Evolutionary conservation across 1,284 basidiomycete species (phyloP).

Genomic region (Ganoderma leucocontextum): DNA sequence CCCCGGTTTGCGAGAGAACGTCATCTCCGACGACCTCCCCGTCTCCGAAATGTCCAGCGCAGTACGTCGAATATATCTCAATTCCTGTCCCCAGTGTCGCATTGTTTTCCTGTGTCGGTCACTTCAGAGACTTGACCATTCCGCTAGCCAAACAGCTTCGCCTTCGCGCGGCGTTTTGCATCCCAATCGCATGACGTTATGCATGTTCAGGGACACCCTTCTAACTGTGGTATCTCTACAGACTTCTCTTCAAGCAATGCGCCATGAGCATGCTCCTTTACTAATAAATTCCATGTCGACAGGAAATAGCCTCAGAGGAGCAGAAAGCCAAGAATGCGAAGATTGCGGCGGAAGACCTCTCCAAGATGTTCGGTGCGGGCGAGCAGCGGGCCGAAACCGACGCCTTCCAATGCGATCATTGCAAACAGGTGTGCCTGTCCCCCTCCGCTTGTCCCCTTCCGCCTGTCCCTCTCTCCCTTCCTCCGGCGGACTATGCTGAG

Average conservation of each 20-base stretch:
- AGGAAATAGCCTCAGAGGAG: constrained; percentile 98
- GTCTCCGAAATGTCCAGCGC: constrained; percentile 83
- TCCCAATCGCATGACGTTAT: too few relatives aligned
- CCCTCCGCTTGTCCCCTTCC: too few relatives aligned
- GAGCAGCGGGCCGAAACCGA: constrained; percentile 96
- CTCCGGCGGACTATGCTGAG: constrained; percentile 8
- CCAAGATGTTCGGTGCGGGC: constrained; percentile 90
- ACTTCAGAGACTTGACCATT: too few relatives aligned
- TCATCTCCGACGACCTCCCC: constrained; percentile 83
- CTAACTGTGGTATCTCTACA: too few relatives aligned
- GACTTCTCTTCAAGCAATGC: too few relatives aligned
- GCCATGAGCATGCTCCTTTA: background rate
- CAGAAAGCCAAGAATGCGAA: constrained; percentile 84
- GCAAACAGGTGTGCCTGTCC: constrained; percentile 71
- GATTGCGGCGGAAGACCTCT: constrained; percentile 89
- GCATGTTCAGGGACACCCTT: too few relatives aligned
- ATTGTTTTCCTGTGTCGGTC: too few relatives aligned
- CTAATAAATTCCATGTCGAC: background rate
- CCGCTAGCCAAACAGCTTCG: too few relatives aligned
- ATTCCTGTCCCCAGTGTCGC: background rate
- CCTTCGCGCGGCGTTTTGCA: too few relatives aligned
- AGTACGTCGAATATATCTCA: constrained; percentile 49
- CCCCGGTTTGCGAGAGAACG: constrained; percentile 83
- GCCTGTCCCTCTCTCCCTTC: background rate
- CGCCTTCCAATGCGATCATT: constrained; percentile 96